These are phyloP conservation scores for Metarhizium robertsii DNA, from an alignment of 2,329 filamentous ascomycete species.

Conservation along the genomic window DNA sequence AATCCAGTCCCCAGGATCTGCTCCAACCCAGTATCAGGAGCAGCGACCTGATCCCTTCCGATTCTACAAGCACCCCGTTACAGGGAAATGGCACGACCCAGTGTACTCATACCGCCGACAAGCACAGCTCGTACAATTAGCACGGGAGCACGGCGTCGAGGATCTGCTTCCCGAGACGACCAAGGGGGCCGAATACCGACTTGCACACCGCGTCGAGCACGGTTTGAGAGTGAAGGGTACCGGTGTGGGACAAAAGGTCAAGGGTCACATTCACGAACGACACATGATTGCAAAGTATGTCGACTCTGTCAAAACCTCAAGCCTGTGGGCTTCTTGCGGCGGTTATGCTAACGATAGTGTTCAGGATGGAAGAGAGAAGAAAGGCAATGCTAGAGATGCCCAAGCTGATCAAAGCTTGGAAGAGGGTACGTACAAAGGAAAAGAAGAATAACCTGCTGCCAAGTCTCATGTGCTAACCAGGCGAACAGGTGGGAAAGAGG, in stretches of 20 bases:
- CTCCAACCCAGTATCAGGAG: constrained; percentile 42
- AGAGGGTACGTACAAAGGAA: constrained; percentile 55
- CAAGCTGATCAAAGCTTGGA: constrained; percentile 84
- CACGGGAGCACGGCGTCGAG: constrained; percentile 68
- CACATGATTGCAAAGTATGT: constrained; percentile 65
- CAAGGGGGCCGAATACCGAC: constrained; percentile 65
- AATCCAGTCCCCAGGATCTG: constrained; percentile 39
- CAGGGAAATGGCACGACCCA: constrained; percentile 76
- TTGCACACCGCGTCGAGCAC: constrained; percentile 64
- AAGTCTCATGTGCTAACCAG: constrained; percentile 20
- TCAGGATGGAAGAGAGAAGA: constrained; percentile 75
- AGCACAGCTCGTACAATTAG: constrained; percentile 83
- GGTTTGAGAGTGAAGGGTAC: constrained; percentile 86
- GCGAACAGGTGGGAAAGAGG: constrained; percentile 38
- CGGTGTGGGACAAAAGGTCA: constrained; percentile 84
- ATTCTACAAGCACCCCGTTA: constrained; percentile 66
- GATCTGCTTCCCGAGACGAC: constrained; percentile 66
- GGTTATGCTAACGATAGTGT: constrained; percentile 6
- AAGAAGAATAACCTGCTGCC: too few relatives aligned
- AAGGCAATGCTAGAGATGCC: constrained; percentile 95
- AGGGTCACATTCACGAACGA: constrained; percentile 91
- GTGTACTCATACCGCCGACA: constrained; percentile 77
- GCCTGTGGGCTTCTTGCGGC: background rate
- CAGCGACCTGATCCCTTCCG: constrained; percentile 70
- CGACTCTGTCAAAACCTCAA: background rate